Evolutionary conservation across 2,329 filamentous ascomycete genomes (phyloP), one percentile per base, ranked within the genome.

Genomic region (Parastagonospora nodorum): DNA sequence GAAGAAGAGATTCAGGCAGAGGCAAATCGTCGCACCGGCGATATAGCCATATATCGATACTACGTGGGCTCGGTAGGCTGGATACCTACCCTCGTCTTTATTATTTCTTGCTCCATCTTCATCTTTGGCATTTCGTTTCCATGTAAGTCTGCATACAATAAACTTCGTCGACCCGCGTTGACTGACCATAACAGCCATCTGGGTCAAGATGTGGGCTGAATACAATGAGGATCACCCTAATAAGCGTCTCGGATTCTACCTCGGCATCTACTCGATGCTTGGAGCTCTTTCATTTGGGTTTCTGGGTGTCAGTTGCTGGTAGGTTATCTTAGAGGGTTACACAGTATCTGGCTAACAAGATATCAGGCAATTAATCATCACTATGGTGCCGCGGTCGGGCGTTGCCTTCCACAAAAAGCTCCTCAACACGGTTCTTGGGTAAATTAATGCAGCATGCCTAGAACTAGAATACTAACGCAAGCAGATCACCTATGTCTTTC

Each of bases 361-460:
- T 15, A 11, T 12, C 16, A 75, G 74, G 71, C 76, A 80, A 63
- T 72, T 82, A 55, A 78, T 83, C 40, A 77, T 83, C 29, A 77
- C 70, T 2, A 82, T 83, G 77, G 78, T 83, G 3, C 80, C 80
- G 2, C 76, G 75, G 28, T 82, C 80, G n/a, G 80, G 78, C 4
- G 73, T 76, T 46, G 72, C 59, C 37, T 80, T 84, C 50, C 81
- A 84, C 52, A 69, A 70, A 43, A 75, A 68, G 39, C 68, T 83
- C 1, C 67, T 83, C 8, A 69, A 72, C 8, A 79, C 80, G 2
- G 79, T 82, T 8, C 69, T 81, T n/a, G 72, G 68, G 74, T 77
- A 57, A 48, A 63, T 54, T 5, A n/a, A 6, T 9, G 2, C 31
- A 8, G 30, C 19, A 29, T 28, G 8, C 11, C 29, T 19, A 33